Evolutionary conservation across 495 filamentous ascomycete genomes (phyloP).

Genomic region (Cercophora scortea): DNA sequence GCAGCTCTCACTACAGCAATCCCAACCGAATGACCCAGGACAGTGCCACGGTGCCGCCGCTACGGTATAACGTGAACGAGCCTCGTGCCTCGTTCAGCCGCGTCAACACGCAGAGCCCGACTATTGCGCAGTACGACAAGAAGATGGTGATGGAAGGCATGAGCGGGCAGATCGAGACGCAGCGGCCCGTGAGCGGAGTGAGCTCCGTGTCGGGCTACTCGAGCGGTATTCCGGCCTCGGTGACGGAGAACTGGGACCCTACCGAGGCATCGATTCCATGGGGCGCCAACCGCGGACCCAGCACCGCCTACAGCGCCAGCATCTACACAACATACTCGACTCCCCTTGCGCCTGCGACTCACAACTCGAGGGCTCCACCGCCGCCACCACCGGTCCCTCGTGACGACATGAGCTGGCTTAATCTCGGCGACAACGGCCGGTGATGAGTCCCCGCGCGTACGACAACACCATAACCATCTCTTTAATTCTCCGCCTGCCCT

Average conservation of each 20-base stretch:
- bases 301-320: conserved; percentile 50
- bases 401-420: conserved; percentile 72
- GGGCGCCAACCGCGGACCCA: conserved; percentile 43
- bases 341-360: conserved; percentile 23
- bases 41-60: conserved; percentile 46
- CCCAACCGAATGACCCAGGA: conserved; percentile 42
- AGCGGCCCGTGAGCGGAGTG: conserved; percentile 42
- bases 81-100: conserved; percentile 45
- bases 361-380: conserved; percentile 20
- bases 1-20: conserved; percentile 46
- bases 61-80: conserved; percentile 30
- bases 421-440: conserved; percentile 38
- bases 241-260: conserved; percentile 45
- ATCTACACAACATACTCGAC: conserved; percentile 30
- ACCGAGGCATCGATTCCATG: conserved; percentile 32
- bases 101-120: conserved; percentile 61
- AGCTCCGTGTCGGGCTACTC: conserved; percentile 52
- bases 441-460: not conserved
- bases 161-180: conserved; percentile 51
- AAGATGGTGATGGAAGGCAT: conserved; percentile 46
- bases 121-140: conserved; percentile 46
- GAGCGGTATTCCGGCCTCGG: conserved; percentile 47
- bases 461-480: not conserved
- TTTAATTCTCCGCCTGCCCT: too few species aligned
- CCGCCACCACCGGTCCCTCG: conserved; percentile 15